A percentile compares a stretch with the other conserved stretches of the same genome.
Conservation (phyloP, 1,284 basidiomycete species). For the Malassezia slooffiae region DNA sequence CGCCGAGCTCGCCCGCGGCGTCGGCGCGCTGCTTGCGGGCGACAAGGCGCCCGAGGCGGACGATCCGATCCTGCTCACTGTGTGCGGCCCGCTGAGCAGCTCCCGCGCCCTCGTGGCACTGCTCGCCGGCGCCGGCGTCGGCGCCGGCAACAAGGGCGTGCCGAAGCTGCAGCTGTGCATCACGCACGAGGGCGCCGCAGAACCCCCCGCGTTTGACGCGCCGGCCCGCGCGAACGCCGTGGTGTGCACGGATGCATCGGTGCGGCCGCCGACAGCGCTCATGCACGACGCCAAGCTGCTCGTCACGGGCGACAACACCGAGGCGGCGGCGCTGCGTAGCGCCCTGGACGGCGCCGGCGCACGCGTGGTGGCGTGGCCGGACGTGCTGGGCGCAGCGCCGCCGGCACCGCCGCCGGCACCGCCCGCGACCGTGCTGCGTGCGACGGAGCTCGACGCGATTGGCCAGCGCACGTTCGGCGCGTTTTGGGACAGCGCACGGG, state of each 20-base stretch:
- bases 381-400: conserved; percentile 10
- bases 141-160: background rate
- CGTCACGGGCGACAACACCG: background rate
- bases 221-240: conserved; percentile 3
- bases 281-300: background rate
- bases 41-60: conserved; percentile 11
- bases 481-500: conserved; percentile 4
- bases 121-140: conserved; percentile 1
- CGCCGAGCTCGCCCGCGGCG: conserved; percentile 23
- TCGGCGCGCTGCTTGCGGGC: conserved; percentile 20
- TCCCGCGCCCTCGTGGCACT: conserved; percentile 4
- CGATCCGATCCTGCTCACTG: too few species aligned
- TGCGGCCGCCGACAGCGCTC: conserved; percentile 2
- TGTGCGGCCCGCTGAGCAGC: conserved; percentile 6
- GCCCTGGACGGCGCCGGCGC: background rate
- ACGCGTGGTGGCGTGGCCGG: conserved; percentile 1
- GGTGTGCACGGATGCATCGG: conserved; percentile 2
- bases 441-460: conserved; percentile 4
- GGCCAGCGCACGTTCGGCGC: conserved; percentile 5
- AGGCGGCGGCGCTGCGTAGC: background rate
- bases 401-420: conserved; percentile 11
- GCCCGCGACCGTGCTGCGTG: background rate
- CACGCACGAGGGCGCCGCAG: too few species aligned
- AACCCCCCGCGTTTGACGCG: background rate
- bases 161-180: too few species aligned